Base-by-base conservation (phyloP, 345 rosid species). In the Bruguiera sexangula region DNA sequence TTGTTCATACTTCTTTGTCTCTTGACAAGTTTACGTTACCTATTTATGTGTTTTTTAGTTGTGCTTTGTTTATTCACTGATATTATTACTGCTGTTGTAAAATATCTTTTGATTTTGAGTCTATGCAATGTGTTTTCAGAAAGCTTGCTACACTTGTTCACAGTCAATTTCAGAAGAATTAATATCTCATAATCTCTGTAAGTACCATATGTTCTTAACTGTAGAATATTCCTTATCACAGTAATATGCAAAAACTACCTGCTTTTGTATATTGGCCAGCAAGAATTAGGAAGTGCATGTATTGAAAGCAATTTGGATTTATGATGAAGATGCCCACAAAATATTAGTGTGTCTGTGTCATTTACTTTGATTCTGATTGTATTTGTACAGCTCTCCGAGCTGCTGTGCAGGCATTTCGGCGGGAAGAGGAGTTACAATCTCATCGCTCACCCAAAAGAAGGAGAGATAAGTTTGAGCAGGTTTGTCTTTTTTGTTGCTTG, bases 381-480 rank as follows among this genome's bases (percentile, higher is more conserved):
- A 48, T 55, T 21, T 72, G 39, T 46, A 39, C 82, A 93, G 97
- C 96, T 72, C 86, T 93, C 60, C 86, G 79, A 78, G 85, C 88
- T 65, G 97, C 98, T 2, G 89, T 93, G 66, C 89, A 85, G 77
- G 97, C 97, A 67, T 93, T 91, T 68, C 86, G 80, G 62, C 80
- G 88, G 34, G 97, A 93, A 75, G 97, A 84, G 70, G 89, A 85
- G 58, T 67, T 85, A 74, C 91, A 76, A 36, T 78, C 76, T 32
- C 81, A 80, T 71, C 86, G 87, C 67, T 80, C 87, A 54, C 80
- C 88, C 32, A 91, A 93, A 80, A 85, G 96, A 72, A 89, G 83
- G 80, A 88, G 92, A 82, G 96, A 93, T 68, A 89, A 86, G 75
- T 85, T 78, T 83, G 96, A 93, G 58, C 97, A 86, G 88, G 98